Evolutionary conservation across 2,329 filamentous ascomycete species (phyloP).

Genomic region (Cryphonectria naterciae): DNA sequence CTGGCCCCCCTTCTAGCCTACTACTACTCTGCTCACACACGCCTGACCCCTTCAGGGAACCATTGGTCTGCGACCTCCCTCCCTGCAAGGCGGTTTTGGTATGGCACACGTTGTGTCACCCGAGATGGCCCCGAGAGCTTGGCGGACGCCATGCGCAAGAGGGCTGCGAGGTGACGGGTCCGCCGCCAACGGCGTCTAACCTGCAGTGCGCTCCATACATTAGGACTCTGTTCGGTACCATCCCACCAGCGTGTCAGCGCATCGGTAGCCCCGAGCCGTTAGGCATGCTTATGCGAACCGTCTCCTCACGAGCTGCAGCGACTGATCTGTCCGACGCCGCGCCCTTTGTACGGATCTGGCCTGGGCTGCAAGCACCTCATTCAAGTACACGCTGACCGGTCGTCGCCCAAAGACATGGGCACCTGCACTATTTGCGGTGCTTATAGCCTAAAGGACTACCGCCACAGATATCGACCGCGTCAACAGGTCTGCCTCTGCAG

Average conservation of each 20-base stretch:
- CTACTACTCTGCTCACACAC: neutral
- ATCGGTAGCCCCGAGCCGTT: neutral
- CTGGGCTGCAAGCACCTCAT: neutral
- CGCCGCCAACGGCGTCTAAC: slow-evolving; percentile 14
- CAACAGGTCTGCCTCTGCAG: neutral
- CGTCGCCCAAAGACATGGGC: neutral
- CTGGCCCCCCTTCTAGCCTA: neutral
- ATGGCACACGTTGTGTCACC: neutral
- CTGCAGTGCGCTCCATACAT: neutral
- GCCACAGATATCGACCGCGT: neutral
- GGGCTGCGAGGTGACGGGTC: neutral
- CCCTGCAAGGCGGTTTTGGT: neutral
- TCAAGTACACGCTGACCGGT: neutral
- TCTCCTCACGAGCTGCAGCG: neutral
- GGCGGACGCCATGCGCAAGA: neutral
- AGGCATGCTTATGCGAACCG: neutral
- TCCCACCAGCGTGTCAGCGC: neutral
- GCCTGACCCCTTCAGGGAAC: neutral
- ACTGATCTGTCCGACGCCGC: neutral
- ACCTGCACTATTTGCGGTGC: slow-evolving; percentile 1
- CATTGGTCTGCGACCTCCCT: neutral
- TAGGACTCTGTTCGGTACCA: neutral
- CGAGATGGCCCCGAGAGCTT: neutral
- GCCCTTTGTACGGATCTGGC: neutral
- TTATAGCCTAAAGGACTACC: slow-evolving; percentile 10